Conservation (phyloP, 805 yeast species). For the Ogataea naganishii region DNA sequence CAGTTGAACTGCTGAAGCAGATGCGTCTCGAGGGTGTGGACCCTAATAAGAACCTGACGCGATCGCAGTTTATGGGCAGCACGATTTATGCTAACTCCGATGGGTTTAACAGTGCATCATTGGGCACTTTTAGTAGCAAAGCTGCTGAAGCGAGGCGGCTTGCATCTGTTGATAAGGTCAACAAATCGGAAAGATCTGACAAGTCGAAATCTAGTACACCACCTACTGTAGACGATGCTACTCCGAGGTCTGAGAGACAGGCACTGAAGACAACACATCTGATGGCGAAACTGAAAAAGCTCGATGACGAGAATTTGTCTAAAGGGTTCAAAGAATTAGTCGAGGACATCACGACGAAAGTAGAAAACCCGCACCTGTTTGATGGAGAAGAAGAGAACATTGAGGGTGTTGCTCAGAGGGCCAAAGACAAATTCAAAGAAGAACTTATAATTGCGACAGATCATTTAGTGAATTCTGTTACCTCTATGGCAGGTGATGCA, state of each 20-base stretch:
- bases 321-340: slow-evolving; percentile 16
- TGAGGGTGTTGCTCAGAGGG: background rate
- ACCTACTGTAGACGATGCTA: slow-evolving; percentile 4
- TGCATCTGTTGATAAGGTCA: background rate
- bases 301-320: background rate
- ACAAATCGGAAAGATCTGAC: slow-evolving; percentile 1
- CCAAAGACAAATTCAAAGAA: background rate
- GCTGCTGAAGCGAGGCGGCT: background rate
- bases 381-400: slow-evolving; percentile 24
- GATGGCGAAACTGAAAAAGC: slow-evolving; percentile 2
- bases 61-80: slow-evolving; percentile 19
- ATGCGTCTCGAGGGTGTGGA: slow-evolving; percentile 29
- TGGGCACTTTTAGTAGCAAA: background rate
- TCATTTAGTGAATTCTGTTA: background rate
- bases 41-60: slow-evolving; percentile 31
- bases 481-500: slow-evolving; percentile 1
- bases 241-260: slow-evolving; percentile 3
- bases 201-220: slow-evolving; percentile 10
- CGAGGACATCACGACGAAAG: slow-evolving; percentile 24
- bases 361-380: slow-evolving; percentile 27
- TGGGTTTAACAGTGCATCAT: slow-evolving; percentile 2
- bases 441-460: background rate
- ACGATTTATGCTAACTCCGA: slow-evolving; percentile 1
- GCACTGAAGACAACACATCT: slow-evolving; percentile 3
- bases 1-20: slow-evolving; percentile 27